phyloP scores from a whole-genome alignment of 164 flowering plant genomes.

The Nelumbo lutea region DNA sequence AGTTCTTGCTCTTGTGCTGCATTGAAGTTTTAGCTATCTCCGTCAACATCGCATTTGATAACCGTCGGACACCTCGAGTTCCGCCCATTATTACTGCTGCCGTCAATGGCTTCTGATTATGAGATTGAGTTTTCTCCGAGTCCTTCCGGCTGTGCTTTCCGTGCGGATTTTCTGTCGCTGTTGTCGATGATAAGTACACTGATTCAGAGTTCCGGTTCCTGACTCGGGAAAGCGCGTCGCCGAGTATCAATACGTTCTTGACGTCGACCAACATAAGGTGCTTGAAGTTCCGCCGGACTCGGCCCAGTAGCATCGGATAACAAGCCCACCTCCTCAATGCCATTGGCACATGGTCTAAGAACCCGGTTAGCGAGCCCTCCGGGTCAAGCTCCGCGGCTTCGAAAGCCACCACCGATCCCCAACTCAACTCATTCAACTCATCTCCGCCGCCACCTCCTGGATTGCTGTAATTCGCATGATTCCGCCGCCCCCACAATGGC shows the following conservation, averaged over 20 bases:
- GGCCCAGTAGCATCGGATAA: constrained; percentile 82
- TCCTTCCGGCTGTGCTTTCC: constrained; percentile 27
- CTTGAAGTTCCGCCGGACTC: constrained; percentile 65
- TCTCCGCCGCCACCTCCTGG: constrained; percentile 9
- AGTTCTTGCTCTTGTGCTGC: constrained; percentile 50
- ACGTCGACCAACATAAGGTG: constrained; percentile 56
- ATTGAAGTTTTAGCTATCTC: constrained; percentile 53
- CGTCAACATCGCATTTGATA: constrained; percentile 48
- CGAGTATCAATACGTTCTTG: constrained; percentile 34
- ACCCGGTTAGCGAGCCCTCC: constrained; percentile 73
- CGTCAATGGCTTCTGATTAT: constrained; percentile 11
- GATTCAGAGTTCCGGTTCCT: constrained; percentile 47
- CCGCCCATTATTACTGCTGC: constrained; percentile 63
- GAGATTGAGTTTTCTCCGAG: constrained; percentile 30
- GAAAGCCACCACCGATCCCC: constrained; percentile 83
- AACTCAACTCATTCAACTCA: constrained; percentile 42
- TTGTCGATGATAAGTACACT: constrained; percentile 20
- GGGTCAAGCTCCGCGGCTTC: constrained; percentile 74
- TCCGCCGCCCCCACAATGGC: constrained; percentile 63
- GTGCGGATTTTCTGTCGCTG: constrained; percentile 1
- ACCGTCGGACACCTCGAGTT: constrained; percentile 51
- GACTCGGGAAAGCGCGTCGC: constrained; percentile 59
- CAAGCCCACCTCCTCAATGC: constrained; percentile 78
- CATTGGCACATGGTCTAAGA: constrained; percentile 60
- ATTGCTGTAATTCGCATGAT: constrained; percentile 14